phyloP scores from a whole-genome alignment of 176 grass and related monocot genomes.

The Phragmites australis region DNA sequence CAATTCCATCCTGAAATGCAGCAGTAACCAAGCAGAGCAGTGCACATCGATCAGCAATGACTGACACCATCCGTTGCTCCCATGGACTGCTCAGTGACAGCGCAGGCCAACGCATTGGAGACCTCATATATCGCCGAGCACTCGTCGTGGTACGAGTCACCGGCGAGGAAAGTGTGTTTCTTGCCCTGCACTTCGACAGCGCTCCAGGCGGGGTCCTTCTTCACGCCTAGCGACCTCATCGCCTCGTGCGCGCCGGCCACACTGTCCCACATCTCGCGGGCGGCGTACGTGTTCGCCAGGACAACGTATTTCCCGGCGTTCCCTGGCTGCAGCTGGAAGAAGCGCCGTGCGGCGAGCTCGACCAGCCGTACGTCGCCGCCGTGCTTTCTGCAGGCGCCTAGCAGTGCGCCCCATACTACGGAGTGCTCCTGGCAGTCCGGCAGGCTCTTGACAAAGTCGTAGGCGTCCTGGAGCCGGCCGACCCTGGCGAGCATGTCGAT shows the following conservation, averaged over 20 bases:
- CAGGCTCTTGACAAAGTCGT: slow-evolving; percentile 52
- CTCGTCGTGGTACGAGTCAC: slow-evolving; percentile 52
- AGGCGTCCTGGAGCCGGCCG: slow-evolving; percentile 50
- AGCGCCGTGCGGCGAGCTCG: slow-evolving; percentile 42
- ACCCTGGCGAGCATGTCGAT: slow-evolving; percentile 59
- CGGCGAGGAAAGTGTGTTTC: slow-evolving; percentile 47
- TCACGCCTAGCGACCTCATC: slow-evolving; percentile 51
- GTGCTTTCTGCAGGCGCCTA: slow-evolving; percentile 62
- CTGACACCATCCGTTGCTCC: not conserved
- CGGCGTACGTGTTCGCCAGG: slow-evolving; percentile 55
- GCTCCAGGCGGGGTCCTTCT: slow-evolving; percentile 63
- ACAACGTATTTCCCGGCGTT: slow-evolving; percentile 60
- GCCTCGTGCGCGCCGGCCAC: slow-evolving; percentile 42
- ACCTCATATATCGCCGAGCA: slow-evolving; percentile 45
- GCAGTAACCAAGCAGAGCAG: not conserved
- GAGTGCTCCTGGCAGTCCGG: slow-evolving; percentile 52
- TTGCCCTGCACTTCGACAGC: slow-evolving; percentile 44
- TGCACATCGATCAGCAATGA: not conserved
- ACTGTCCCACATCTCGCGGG: slow-evolving; percentile 57
- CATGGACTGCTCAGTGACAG: slow-evolving; percentile 25
- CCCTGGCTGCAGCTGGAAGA: slow-evolving; percentile 49
- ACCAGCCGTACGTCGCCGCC: slow-evolving; percentile 42
- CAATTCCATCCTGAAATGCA: not conserved
- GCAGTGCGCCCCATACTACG: slow-evolving; percentile 56
- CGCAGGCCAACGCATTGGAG: slow-evolving; percentile 41